Conservation (phyloP, 1,284 basidiomycete species). For the Marasmius sp. region DNA sequence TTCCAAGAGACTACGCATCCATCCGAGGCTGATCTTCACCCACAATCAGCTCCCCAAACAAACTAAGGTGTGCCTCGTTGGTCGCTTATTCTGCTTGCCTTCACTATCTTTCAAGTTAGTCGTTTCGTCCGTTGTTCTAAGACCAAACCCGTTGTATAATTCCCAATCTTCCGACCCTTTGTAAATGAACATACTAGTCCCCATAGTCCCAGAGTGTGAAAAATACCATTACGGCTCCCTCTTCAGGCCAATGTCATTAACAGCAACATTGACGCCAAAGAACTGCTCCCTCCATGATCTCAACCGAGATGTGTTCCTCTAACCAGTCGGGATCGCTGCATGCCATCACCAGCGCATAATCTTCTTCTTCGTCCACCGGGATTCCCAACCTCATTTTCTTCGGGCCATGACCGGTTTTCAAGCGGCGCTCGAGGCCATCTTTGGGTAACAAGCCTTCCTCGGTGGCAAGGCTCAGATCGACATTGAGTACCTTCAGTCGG, state of each 20-base stretch:
- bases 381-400: constrained; percentile 15
- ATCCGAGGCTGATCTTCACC: no score
- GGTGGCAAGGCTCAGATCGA: constrained; percentile 19
- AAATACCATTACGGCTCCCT: background rate
- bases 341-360: constrained; percentile 4
- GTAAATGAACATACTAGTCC: no score
- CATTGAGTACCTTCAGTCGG: constrained; percentile 28
- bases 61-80: no score
- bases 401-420: constrained; percentile 22
- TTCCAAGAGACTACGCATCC: no score
- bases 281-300: constrained; percentile 20
- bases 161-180: background rate
- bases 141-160: background rate
- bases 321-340: background rate
- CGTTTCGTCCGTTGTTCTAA: no score
- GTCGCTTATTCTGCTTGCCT: no score
- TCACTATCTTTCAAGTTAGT: no score
- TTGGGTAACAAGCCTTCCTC: constrained; percentile 23
- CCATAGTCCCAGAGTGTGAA: background rate
- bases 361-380: constrained; percentile 2
- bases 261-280: constrained; percentile 23
- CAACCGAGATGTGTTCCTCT: constrained; percentile 16
- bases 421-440: constrained; percentile 24
- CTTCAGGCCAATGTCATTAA: background rate
- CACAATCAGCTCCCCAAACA: no score